These are phyloP conservation scores for Nakaseomyces uthaithaninus DNA, from an alignment of 1,139 yeast species.

Conservation along the genomic window DNA sequence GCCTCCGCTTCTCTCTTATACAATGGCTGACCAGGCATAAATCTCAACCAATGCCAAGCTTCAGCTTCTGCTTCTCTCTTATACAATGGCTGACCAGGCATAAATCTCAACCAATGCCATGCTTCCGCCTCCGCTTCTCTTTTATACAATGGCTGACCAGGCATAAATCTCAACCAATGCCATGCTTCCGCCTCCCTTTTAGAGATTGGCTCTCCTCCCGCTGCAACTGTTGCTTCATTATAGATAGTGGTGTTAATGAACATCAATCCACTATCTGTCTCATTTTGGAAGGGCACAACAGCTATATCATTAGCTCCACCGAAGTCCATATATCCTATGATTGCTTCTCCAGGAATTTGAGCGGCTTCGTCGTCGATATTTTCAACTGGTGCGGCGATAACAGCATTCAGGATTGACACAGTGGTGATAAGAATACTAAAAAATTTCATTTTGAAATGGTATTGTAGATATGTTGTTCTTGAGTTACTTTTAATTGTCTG, in stretches of 20 bases:
- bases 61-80: slow-evolving; percentile 19
- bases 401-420: not conserved
- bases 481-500: not conserved
- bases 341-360: slow-evolving; percentile 16
- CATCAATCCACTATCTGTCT: slow-evolving; percentile 13
- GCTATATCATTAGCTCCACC: slow-evolving; percentile 13
- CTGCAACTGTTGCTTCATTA: slow-evolving; percentile 12
- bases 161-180: slow-evolving; percentile 12
- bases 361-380: slow-evolving; percentile 8
- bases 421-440: not conserved
- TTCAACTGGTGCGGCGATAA: not conserved
- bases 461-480: not conserved
- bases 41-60: slow-evolving; percentile 20
- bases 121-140: slow-evolving; percentile 25
- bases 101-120: slow-evolving; percentile 15
- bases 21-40: slow-evolving; percentile 15
- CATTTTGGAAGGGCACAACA: slow-evolving; percentile 14
- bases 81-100: slow-evolving; percentile 15
- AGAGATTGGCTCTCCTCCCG: not conserved
- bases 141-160: slow-evolving; percentile 20
- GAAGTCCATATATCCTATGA: slow-evolving; percentile 16
- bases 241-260: slow-evolving; percentile 17
- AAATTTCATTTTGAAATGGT: not conserved
- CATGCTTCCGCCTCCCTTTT: slow-evolving; percentile 16
- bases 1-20: slow-evolving; percentile 14